These are phyloP conservation scores for Knufia fluminis DNA, from an alignment of 2,329 filamentous ascomycete species.

Conservation along the genomic window DNA sequence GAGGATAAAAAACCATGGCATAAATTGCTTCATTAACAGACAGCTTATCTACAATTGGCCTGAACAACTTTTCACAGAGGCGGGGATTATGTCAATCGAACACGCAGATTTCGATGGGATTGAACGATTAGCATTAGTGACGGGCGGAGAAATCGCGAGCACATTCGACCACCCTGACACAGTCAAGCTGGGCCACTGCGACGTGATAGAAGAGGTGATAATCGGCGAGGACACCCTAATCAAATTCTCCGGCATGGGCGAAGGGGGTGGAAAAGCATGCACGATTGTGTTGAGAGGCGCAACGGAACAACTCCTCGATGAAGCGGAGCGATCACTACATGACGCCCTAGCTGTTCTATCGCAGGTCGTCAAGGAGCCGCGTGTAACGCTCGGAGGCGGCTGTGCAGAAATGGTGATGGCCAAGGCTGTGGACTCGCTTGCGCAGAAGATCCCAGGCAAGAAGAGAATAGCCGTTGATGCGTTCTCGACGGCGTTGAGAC, in stretches of 20 bases:
- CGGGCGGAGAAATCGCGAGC: slow-evolving; percentile 91
- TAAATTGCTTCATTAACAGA: slow-evolving; percentile 99
- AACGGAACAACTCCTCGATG: slow-evolving; percentile 92
- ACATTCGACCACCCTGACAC: slow-evolving; percentile 98
- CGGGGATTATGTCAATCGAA: slow-evolving; percentile 96
- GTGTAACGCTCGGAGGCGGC: slow-evolving; percentile 87
- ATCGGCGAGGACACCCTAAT: slow-evolving; percentile 97
- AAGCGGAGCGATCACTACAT: slow-evolving; percentile 91
- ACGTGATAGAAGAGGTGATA: slow-evolving; percentile 93
- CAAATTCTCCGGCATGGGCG: slow-evolving; percentile 92
- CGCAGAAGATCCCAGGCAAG: slow-evolving; percentile 92
- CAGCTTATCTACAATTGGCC: slow-evolving; percentile 99
- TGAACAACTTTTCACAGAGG: slow-evolving; percentile 95
- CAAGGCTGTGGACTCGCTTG: slow-evolving; percentile 88
- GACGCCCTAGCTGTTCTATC: slow-evolving; percentile 93
- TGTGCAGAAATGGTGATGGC: slow-evolving; percentile 99
- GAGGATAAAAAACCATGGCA: slow-evolving; percentile 95
- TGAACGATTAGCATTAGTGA: slow-evolving; percentile 87
- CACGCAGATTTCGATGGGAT: slow-evolving; percentile 98
- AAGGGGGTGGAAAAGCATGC: slow-evolving; percentile 84
- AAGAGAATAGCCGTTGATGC: slow-evolving; percentile 86
- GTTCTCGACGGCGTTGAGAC: slow-evolving; percentile 80
- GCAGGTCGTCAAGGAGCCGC: slow-evolving; percentile 89
- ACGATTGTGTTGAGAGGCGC: slow-evolving; percentile 94
- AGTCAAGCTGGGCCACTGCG: slow-evolving; percentile 91